phyloP scores from a whole-genome alignment of 352 stramenopile genomes.

The Phytopythium vexans region DNA sequence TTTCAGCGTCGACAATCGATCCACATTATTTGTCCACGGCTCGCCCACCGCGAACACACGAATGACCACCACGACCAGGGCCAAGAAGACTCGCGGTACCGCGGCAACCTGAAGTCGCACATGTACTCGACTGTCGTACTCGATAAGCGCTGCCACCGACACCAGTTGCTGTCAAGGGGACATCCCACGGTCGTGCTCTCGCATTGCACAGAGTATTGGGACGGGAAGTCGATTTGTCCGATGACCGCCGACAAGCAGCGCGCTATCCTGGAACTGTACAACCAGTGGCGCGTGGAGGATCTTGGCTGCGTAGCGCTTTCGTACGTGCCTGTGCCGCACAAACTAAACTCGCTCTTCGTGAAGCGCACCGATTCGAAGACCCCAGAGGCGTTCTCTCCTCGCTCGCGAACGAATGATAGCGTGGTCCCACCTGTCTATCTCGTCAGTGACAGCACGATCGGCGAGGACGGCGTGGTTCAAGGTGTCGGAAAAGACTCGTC shows the following conservation, averaged over 20 bases:
- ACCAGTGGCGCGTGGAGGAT: slow-evolving; percentile 86
- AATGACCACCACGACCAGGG: slow-evolving; percentile 85
- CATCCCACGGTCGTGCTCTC: slow-evolving; percentile 70
- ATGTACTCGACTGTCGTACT: slow-evolving; percentile 84
- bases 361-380: slow-evolving; percentile 12
- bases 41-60: slow-evolving; percentile 81
- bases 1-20: slow-evolving; percentile 75
- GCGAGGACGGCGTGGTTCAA: slow-evolving; percentile 19
- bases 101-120: slow-evolving; percentile 83
- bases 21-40: slow-evolving; percentile 77
- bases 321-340: slow-evolving; percentile 76
- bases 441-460: slow-evolving; percentile 61
- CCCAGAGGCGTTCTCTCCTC: slow-evolving; percentile 5
- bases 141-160: slow-evolving; percentile 74
- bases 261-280: slow-evolving; percentile 86
- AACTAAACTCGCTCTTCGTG: slow-evolving; percentile 58
- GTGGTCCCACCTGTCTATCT: slow-evolving; percentile 76
- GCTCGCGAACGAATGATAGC: slow-evolving; percentile 7
- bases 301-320: slow-evolving; percentile 82
- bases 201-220: slow-evolving; percentile 85
- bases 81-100: slow-evolving; percentile 80
- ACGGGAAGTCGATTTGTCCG: slow-evolving; percentile 85
- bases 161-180: slow-evolving; percentile 75
- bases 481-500: no score
- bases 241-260: slow-evolving; percentile 76